These are phyloP conservation scores for Phytophthora melonis DNA, from an alignment of 352 stramenopile species.

Conservation along the genomic window DNA sequence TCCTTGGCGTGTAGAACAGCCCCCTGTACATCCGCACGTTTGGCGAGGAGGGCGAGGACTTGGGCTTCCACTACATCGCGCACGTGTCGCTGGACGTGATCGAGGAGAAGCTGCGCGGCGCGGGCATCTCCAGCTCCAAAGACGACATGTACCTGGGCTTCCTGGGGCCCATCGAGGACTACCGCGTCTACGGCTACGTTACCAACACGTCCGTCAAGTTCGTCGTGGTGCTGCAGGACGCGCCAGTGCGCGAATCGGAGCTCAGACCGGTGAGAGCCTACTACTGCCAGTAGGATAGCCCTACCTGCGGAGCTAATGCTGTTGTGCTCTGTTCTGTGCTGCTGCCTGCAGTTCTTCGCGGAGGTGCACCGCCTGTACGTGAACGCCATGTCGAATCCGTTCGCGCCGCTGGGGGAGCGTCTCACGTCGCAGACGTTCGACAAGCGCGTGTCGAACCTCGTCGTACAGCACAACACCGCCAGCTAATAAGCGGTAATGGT, in stretches of 20 bases:
- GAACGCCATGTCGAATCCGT: constrained; percentile 89
- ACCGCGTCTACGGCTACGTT: constrained; percentile 87
- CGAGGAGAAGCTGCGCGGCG: constrained; percentile 76
- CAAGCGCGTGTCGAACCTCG: constrained; percentile 80
- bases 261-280: constrained; percentile 62
- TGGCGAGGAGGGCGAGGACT: constrained; percentile 79
- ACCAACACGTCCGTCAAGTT: constrained; percentile 91
- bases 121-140: constrained; percentile 59
- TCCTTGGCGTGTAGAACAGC: constrained; percentile 58
- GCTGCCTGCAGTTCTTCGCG: constrained; percentile 67
- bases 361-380: constrained; percentile 90
- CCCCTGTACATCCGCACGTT: constrained; percentile 88
- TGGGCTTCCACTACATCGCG: constrained; percentile 90
- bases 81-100: constrained; percentile 89
- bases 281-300: background rate
- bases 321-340: constrained; percentile 10
- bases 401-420: constrained; percentile 82
- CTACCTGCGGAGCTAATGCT: background rate
- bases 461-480: constrained; percentile 73
- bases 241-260: constrained; percentile 79
- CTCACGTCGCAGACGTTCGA: constrained; percentile 85
- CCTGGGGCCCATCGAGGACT: constrained; percentile 87
- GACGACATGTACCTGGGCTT: constrained; percentile 91
- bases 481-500: constrained; percentile 31
- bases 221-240: constrained; percentile 80